Conservation (phyloP, 768 basidiomycete species). For the Trametes cubensis region DNA sequence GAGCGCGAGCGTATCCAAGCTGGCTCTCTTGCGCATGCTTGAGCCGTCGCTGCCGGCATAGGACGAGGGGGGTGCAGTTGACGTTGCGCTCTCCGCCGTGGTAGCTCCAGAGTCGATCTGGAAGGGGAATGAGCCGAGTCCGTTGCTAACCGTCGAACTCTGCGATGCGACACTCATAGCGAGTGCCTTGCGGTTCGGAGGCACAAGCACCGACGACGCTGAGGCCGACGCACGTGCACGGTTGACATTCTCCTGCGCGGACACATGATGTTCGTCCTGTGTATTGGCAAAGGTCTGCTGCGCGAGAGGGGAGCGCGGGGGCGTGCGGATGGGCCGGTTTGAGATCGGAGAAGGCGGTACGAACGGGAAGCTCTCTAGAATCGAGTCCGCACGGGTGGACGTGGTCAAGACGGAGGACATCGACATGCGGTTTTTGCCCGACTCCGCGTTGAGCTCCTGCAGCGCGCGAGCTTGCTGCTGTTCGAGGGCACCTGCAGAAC, state of each 20-base stretch:
- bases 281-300: slow-evolving; percentile 52
- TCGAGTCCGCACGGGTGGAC: slow-evolving; percentile 79
- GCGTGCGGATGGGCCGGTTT: slow-evolving; percentile 73
- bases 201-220: slow-evolving; percentile 30
- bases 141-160: slow-evolving; percentile 75
- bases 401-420: slow-evolving; percentile 66
- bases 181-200: slow-evolving; percentile 62
- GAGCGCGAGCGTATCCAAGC: slow-evolving; percentile 81
- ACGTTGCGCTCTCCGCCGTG: slow-evolving; percentile 35
- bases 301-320: slow-evolving; percentile 71
- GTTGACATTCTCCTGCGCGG: slow-evolving; percentile 16
- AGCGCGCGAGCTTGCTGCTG: slow-evolving; percentile 72
- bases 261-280: slow-evolving; percentile 18
- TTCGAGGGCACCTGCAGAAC: slow-evolving; percentile 44
- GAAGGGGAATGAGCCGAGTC: slow-evolving; percentile 86
- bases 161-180: slow-evolving; percentile 79
- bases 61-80: slow-evolving; percentile 36
- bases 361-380: slow-evolving; percentile 86
- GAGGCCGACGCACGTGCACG: slow-evolving; percentile 21
- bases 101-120: slow-evolving; percentile 70
- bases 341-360: slow-evolving; percentile 90
- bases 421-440: slow-evolving; percentile 52
- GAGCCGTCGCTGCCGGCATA: slow-evolving; percentile 32
- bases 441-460: slow-evolving; percentile 51
- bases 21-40: slow-evolving; percentile 67